A percentile compares a stretch with the other conserved stretches of the same genome.
Conservation (phyloP, 176 grass and related monocot species). For the Cenchrus purpureus region DNA sequence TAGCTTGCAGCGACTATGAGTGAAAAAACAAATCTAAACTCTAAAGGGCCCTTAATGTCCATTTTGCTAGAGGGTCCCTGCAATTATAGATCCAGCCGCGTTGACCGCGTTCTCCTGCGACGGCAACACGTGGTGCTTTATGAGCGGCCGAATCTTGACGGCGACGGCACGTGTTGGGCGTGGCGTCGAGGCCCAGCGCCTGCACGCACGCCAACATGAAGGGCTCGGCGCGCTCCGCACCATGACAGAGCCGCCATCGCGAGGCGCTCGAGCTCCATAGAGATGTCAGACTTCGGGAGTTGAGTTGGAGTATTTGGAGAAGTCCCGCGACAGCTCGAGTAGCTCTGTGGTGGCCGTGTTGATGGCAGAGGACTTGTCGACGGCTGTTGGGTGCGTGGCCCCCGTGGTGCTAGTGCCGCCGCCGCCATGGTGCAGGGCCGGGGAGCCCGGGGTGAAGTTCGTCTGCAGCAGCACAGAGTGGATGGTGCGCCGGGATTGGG, state of each 20-base stretch:
- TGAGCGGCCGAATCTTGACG: slow-evolving; percentile 67
- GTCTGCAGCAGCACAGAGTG: slow-evolving; percentile 54
- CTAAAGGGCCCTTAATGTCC: too few species aligned
- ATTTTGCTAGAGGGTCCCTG: too few species aligned
- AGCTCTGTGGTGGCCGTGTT: slow-evolving; percentile 60
- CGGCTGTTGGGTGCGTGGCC: slow-evolving; percentile 54
- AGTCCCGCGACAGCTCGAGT: slow-evolving; percentile 85
- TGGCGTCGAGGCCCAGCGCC: slow-evolving; percentile 54
- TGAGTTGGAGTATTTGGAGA: slow-evolving; percentile 83
- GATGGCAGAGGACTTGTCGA: slow-evolving; percentile 55
- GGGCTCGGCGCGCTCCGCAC: slow-evolving; percentile 64
- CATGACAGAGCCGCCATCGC: slow-evolving; percentile 58
- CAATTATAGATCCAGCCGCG: slow-evolving; percentile 9
- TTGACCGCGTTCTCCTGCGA: slow-evolving; percentile 75
- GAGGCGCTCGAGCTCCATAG: slow-evolving; percentile 86
- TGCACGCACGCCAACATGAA: slow-evolving; percentile 78
- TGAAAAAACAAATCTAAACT: too few species aligned
- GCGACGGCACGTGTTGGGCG: slow-evolving; percentile 28
- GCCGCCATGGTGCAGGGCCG: slow-evolving; percentile 40
- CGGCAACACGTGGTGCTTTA: slow-evolving; percentile 61
- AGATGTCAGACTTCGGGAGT: slow-evolving; percentile 69
- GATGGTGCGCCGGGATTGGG: slow-evolving; percentile 61
- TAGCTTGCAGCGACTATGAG: too few species aligned
- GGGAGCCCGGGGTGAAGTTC: slow-evolving; percentile 36
- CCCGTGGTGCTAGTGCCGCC: slow-evolving; percentile 53